A percentile compares a stretch with the other conserved stretches of the same genome.
These are phyloP conservation scores for Euryodendron excelsum DNA, from an alignment of 148 eudicot species.

Conservation along the genomic window DNA sequence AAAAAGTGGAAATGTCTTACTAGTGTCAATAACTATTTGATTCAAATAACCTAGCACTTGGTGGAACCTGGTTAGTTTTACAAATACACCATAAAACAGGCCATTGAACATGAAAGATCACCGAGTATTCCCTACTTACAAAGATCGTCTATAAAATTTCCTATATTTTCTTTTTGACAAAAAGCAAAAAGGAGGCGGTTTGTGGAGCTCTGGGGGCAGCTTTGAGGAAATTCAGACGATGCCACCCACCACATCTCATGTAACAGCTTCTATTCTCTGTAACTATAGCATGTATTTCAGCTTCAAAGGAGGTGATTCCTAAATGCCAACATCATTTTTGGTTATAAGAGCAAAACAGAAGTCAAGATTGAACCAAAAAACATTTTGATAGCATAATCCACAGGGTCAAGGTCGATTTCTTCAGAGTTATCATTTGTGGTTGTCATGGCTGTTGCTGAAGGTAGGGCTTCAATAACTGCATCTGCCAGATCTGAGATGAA, in stretches of 20 bases:
- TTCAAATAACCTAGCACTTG: too few species aligned
- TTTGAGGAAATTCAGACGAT: not conserved
- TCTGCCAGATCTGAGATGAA: slow-evolving; percentile 87
- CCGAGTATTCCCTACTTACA: too few species aligned
- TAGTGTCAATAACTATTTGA: too few species aligned
- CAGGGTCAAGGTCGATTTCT: slow-evolving; percentile 35
- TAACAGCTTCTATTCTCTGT: not conserved
- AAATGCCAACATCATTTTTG: slow-evolving; percentile 47
- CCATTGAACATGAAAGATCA: too few species aligned
- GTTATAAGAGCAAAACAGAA: slow-evolving; percentile 68
- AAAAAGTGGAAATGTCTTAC: too few species aligned
- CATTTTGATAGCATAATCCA: slow-evolving; percentile 47
- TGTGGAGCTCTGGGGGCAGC: too few species aligned
- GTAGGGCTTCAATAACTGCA: slow-evolving; percentile 82
- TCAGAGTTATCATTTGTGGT: slow-evolving; percentile 21
- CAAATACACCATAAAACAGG: too few species aligned
- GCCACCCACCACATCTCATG: not conserved
- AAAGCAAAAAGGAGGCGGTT: too few species aligned
- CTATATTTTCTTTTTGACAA: too few species aligned
- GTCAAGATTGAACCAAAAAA: slow-evolving; percentile 80
- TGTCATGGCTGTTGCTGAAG: slow-evolving; percentile 62
- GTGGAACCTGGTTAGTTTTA: too few species aligned
- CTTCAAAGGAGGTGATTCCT: slow-evolving; percentile 26
- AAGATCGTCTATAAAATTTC: too few species aligned
- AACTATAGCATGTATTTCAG: not conserved